A percentile compares a stretch with the other conserved stretches of the same genome.
Evolutionary conservation across 306 rosid species (phyloP).

Genomic region (Trifolium dubium): DNA sequence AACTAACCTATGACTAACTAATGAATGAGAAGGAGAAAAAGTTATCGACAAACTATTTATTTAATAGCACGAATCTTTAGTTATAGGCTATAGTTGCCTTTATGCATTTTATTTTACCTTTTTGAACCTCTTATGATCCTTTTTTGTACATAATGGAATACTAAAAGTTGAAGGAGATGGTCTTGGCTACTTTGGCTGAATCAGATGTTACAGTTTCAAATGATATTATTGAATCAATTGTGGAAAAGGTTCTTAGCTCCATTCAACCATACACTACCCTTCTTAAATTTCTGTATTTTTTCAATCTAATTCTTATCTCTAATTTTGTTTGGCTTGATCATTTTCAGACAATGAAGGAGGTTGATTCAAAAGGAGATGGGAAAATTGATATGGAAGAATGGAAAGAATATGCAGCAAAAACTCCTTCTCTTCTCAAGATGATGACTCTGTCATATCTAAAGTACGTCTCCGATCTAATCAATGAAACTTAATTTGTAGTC

Average conservation of each 20-base stretch:
- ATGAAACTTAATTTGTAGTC: background rate
- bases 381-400: slow-evolving; percentile 73
- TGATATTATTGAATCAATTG: slow-evolving; percentile 62
- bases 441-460: slow-evolving; percentile 74
- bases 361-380: slow-evolving; percentile 71
- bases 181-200: slow-evolving; percentile 66
- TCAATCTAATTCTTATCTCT: slow-evolving; percentile 6
- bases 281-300: slow-evolving; percentile 14
- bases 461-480: slow-evolving; percentile 50
- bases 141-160: slow-evolving; percentile 23
- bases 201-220: slow-evolving; percentile 57
- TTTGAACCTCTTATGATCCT: slow-evolving; percentile 6
- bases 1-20: background rate
- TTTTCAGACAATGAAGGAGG: slow-evolving; percentile 64
- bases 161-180: slow-evolving; percentile 80
- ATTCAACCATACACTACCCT: background rate
- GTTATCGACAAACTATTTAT: background rate
- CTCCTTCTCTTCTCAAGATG: slow-evolving; percentile 69
- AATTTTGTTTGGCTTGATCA: slow-evolving; percentile 9
- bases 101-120: slow-evolving; percentile 9
- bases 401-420: slow-evolving; percentile 57
- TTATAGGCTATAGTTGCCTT: background rate
- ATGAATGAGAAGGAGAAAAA: background rate
- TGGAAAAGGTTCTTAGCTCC: slow-evolving; percentile 58
- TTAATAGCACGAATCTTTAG: background rate